phyloP scores from a whole-genome alignment of 2,329 filamentous ascomycete species.

The Ascomycota sp. region DNA sequence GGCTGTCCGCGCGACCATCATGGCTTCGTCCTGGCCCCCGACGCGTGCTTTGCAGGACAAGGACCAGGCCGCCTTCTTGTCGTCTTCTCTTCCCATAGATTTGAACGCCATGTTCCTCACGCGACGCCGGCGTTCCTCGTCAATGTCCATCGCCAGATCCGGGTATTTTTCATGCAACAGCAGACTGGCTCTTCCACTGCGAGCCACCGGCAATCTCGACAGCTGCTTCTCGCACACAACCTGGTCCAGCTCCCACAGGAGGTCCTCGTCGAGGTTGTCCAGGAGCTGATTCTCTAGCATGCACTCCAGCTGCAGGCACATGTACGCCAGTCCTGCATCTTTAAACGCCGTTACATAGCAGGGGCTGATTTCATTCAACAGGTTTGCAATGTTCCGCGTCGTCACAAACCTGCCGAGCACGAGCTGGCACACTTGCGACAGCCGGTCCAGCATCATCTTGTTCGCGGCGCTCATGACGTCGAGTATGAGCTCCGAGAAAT shows the following conservation, averaged over 20 bases:
- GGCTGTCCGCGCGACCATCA: constrained; percentile 15
- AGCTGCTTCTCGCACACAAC: constrained; percentile 67
- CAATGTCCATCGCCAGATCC: constrained; percentile 38
- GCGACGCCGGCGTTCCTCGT: constrained; percentile 44
- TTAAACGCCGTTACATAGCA: constrained; percentile 73
- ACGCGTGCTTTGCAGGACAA: constrained; percentile 37
- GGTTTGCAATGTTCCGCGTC: constrained; percentile 60
- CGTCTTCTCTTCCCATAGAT: constrained; percentile 37
- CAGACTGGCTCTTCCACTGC: constrained; percentile 49
- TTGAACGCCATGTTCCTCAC: constrained; percentile 58
- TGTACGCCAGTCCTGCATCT: constrained; percentile 67
- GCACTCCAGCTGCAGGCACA: constrained; percentile 73
- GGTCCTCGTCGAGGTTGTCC: constrained; percentile 62
- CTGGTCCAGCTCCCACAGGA: constrained; percentile 60
- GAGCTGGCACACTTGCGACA: constrained; percentile 76
- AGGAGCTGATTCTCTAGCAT: constrained; percentile 80
- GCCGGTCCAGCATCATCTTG: constrained; percentile 79
- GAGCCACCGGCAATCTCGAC: constrained; percentile 51
- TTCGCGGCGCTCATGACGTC: constrained; percentile 80
- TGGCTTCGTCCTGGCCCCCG: constrained; percentile 42
- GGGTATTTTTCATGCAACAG: constrained; percentile 42
- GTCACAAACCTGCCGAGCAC: constrained; percentile 67
- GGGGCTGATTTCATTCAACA: constrained; percentile 69
- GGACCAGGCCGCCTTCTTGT: constrained; percentile 27
- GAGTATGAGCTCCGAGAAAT: constrained; percentile 71